Conservation (phyloP, 345 rosid genomes). For the Bruguiera sexangula region DNA sequence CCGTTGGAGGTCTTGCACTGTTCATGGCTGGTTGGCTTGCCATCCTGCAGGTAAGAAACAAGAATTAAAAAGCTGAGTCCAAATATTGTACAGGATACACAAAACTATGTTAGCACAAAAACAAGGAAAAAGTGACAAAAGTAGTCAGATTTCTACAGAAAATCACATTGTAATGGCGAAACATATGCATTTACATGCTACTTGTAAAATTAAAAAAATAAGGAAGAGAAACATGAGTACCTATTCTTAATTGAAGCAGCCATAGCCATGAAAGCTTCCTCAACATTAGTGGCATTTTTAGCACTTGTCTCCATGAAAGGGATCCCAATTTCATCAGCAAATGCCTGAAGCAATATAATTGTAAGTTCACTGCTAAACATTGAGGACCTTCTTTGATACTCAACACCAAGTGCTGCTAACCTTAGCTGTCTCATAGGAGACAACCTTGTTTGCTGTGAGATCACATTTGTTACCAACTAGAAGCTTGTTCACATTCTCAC, state of each 20-base stretch:
- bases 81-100: neutral
- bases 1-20: constrained; percentile 62
- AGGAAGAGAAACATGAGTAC: constrained; percentile 5
- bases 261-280: constrained; percentile 82
- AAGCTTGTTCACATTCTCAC: constrained; percentile 73
- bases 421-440: constrained; percentile 71
- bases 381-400: too few species aligned
- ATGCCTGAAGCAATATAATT: constrained; percentile 36
- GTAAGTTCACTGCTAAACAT: too few species aligned
- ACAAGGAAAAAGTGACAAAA: too few species aligned
- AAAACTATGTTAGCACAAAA: too few species aligned
- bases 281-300: constrained; percentile 68
- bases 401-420: constrained; percentile 16
- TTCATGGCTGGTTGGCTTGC: constrained; percentile 72
- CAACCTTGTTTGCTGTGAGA: constrained; percentile 65
- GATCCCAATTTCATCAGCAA: constrained; percentile 74
- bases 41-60: constrained; percentile 42
- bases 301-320: constrained; percentile 86
- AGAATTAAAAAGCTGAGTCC: neutral
- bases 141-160: neutral
- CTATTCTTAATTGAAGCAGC: constrained; percentile 71
- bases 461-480: constrained; percentile 81
- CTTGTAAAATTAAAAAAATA: neutral
- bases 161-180: neutral
- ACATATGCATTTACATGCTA: neutral